phyloP scores from a whole-genome alignment of 140 eudicot species.

The Flaveria floridana region DNA sequence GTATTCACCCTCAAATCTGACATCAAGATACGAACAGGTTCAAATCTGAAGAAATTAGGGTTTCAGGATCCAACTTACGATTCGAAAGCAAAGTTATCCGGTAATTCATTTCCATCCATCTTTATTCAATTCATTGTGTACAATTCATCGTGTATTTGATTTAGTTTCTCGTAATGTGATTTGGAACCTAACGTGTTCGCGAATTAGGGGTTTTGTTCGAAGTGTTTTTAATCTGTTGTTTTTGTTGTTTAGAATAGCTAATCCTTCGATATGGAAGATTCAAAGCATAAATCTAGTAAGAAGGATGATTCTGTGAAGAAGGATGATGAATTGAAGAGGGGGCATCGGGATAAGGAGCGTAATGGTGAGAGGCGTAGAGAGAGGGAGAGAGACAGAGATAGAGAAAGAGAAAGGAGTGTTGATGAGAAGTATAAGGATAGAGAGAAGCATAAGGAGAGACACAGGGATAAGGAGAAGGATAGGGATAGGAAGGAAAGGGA shows the following conservation, averaged over 20 bases:
- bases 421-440: conserved; percentile 41
- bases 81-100: conserved; percentile 4
- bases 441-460: conserved; percentile 42
- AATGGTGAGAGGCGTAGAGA: conserved; percentile 41
- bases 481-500: conserved; percentile 35
- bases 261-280: conserved; percentile 38
- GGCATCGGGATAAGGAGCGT: conserved; percentile 49
- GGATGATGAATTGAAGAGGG: conserved; percentile 42
- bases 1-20: conserved; percentile 5
- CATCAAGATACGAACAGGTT: conserved; percentile 13
- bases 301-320: conserved; percentile 45
- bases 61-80: conserved; percentile 22
- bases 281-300: conserved; percentile 46
- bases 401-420: conserved; percentile 41
- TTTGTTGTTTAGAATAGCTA: conserved; percentile 23
- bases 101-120: conserved; percentile 5
- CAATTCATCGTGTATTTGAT: conserved; percentile 12
- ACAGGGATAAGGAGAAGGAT: conserved; percentile 38
- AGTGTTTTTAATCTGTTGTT: background rate
- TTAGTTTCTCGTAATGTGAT: conserved; percentile 10
- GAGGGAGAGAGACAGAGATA: conserved; percentile 41
- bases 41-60: conserved; percentile 17
- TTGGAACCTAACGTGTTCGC: background rate
- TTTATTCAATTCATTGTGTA: background rate
- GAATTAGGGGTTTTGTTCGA: conserved; percentile 29